Conservation (phyloP, 176 grass and related monocot genomes). For the Musa schizocarpa region DNA sequence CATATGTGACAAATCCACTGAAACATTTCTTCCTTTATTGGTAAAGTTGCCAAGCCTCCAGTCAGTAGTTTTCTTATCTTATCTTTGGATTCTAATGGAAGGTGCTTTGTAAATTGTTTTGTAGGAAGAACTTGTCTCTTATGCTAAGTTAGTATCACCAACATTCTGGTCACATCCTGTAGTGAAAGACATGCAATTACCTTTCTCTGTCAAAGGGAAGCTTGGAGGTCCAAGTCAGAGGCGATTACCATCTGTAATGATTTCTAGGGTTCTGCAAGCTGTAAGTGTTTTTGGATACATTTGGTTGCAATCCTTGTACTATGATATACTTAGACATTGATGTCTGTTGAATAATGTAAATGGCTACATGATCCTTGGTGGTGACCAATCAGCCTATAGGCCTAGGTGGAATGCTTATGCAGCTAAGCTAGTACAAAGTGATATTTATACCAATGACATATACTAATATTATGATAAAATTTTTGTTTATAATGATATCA, state of each 20-base stretch:
- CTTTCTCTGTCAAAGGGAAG: conserved; percentile 77
- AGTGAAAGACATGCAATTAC: conserved; percentile 41
- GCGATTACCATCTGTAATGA: conserved; percentile 53
- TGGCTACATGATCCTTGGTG: neutral
- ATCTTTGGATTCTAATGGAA: neutral
- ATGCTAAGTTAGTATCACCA: conserved; percentile 44
- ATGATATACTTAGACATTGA: neutral
- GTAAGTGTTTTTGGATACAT: conserved; percentile 24
- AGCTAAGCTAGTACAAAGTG: no score
- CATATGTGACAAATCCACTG: conserved; percentile 32
- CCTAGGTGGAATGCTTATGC: no score
- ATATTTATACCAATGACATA: no score
- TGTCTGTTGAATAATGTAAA: neutral
- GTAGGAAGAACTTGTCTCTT: conserved; percentile 52
- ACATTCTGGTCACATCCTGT: conserved; percentile 54
- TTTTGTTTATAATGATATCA: no score
- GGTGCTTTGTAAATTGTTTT: conserved; percentile 14
- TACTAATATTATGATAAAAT: no score
- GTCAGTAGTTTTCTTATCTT: conserved; percentile 8
- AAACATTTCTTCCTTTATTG: conserved; percentile 42
- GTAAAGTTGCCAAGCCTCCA: conserved; percentile 31
- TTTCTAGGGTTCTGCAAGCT: conserved; percentile 64
- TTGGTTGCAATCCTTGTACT: neutral
- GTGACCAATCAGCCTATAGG: no score
- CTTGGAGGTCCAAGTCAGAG: conserved; percentile 83